phyloP scores from a whole-genome alignment of 2,329 filamentous ascomycete species.

The Penicillium decumbens region DNA sequence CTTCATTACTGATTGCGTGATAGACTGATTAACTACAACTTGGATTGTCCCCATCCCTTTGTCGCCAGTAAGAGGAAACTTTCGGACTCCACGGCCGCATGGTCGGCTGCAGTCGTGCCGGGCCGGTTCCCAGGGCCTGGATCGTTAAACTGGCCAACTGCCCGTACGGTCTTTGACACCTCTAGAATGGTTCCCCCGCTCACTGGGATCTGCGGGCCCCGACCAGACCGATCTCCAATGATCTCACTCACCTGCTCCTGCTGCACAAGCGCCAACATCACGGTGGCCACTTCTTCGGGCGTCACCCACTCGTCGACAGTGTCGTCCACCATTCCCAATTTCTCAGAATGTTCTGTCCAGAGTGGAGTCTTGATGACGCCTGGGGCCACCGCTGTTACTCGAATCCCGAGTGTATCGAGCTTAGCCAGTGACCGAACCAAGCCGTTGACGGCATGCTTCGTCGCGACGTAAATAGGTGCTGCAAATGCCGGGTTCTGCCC shows the following conservation, averaged over 20 bases:
- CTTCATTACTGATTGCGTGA: constrained; percentile 4
- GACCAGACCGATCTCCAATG: constrained; percentile 31
- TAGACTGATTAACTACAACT: constrained; percentile 15
- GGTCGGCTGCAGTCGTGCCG: constrained; percentile 47
- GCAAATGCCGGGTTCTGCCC: constrained; percentile 39
- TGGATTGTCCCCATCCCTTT: constrained; percentile 48
- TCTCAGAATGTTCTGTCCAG: constrained; percentile 60
- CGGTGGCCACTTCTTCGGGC: constrained; percentile 57
- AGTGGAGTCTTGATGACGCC: constrained; percentile 59
- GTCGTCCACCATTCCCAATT: constrained; percentile 49
- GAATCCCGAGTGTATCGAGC: constrained; percentile 49
- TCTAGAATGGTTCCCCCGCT: constrained; percentile 53
- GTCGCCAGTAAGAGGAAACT: constrained; percentile 47
- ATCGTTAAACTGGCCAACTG: constrained; percentile 51
- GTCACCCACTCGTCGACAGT: constrained; percentile 54
- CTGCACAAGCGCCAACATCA: constrained; percentile 55
- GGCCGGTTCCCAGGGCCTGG: constrained; percentile 47
- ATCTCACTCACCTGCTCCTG: constrained; percentile 42
- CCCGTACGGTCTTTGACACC: constrained; percentile 51
- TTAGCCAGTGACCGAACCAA: constrained; percentile 48
- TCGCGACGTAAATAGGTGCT: constrained; percentile 46
- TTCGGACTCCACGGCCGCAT: constrained; percentile 43
- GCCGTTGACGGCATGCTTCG: constrained; percentile 48
- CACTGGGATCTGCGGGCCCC: constrained; percentile 33
- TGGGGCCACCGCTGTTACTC: constrained; percentile 58